Base-by-base conservation (phyloP, 768 basidiomycete species). In the Phanerochaete sordida region DNA sequence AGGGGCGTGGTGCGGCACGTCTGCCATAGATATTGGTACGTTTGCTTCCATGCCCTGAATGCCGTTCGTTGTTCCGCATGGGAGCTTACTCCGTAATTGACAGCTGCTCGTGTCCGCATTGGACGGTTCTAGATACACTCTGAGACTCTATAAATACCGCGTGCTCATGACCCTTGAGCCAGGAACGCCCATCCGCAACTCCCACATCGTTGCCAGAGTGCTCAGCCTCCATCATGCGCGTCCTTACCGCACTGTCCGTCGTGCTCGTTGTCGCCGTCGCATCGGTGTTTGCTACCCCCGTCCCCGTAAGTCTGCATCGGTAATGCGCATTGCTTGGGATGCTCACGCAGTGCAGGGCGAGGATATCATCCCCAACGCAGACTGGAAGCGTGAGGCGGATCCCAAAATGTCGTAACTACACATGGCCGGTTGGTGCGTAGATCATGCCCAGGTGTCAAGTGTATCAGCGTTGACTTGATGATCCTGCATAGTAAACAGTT, bases 31-130 rank as follows among this genome's bases (percentile, higher is more conserved):
- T 51, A 33, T 23, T 15, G 28, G 7, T 19, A 28, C 8, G 16
- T 28, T 26, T 16, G 15, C 24, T 16, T 23, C 28, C 3, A 16
- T 39, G 53, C 39, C 21, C 37, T 13, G 53, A 37, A 37, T 51
- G n/a, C 53, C 53, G 35, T 54, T 35, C 21, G 24, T 6, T 37
- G 53, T 51, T 54, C 53, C 53, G 37, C 53, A 54, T 54, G 53
- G 53, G 53, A 54, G 53, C 39, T 54, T 33, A 48, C 47, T 48
- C 47, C 11, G 19, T 54, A 15, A n/a, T 13, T 43, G 53, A 31
- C 53, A 39, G 53, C 53, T 54, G 53, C 35, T 33, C 6, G 23
- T 37, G n/a, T 23, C 53, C 53, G 53, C 47, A 51, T 33, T 19
- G 35, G 37, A 9, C 50, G 50, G 31, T n/a, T 7, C 30, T 33